A percentile compares a stretch with the other conserved stretches of the same genome.
These are phyloP conservation scores for Yamadazyma membranifaciens DNA, from an alignment of 1,139 yeast species.

Conservation along the genomic window DNA sequence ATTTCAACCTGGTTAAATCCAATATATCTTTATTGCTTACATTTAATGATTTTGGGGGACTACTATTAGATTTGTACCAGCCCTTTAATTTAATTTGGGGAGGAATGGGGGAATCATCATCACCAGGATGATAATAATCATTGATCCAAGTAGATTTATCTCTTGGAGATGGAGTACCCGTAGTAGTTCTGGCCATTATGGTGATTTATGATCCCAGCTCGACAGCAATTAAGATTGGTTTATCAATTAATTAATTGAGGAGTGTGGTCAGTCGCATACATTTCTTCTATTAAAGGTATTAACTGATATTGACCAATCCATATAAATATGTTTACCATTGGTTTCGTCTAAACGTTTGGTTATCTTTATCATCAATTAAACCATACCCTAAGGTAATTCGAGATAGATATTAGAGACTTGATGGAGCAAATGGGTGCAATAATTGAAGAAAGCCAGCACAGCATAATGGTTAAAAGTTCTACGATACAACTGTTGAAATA, in stretches of 20 bases:
- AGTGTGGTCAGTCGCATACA: background rate
- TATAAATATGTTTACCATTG: too few relatives aligned
- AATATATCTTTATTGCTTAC: slow-evolving; percentile 22
- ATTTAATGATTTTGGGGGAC: slow-evolving; percentile 5
- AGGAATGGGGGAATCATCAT: slow-evolving; percentile 16
- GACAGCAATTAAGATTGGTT: background rate
- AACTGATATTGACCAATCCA: too few relatives aligned
- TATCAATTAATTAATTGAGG: too few relatives aligned
- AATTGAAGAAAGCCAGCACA: too few relatives aligned
- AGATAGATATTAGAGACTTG: too few relatives aligned
- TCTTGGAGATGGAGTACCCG: slow-evolving; percentile 18
- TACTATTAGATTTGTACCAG: slow-evolving; percentile 32
- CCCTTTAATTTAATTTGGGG: slow-evolving; percentile 33
- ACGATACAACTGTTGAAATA: too few relatives aligned
- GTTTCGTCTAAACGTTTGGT: too few relatives aligned
- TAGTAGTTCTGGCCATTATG: slow-evolving; percentile 19
- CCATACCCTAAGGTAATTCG: too few relatives aligned
- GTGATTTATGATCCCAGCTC: background rate
- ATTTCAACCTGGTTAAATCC: slow-evolving; percentile 31
- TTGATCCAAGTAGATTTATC: slow-evolving; percentile 30
- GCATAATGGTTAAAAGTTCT: too few relatives aligned
- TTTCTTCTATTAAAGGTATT: background rate
- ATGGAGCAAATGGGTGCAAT: too few relatives aligned
- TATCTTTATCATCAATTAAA: too few relatives aligned
- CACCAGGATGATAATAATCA: slow-evolving; percentile 40